A percentile compares a stretch with the other conserved stretches of the same genome.
These are phyloP conservation scores for Solanum chmielewskii DNA, from an alignment of 257 asterid genomes.

Conservation along the genomic window DNA sequence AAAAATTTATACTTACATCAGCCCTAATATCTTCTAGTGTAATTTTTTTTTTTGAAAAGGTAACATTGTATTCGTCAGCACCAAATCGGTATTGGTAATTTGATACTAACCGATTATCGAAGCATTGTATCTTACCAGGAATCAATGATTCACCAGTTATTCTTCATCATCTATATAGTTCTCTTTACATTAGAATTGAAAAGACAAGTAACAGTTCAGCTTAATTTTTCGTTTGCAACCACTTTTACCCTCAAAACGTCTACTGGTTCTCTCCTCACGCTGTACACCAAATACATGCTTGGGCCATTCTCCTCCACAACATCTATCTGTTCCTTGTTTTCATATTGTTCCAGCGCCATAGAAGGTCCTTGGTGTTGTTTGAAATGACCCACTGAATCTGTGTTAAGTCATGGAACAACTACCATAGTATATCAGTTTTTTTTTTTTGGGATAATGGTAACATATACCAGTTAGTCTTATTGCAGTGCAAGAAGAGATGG, in stretches of 20 bases:
- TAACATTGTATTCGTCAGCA: not conserved
- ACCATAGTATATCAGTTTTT: not conserved
- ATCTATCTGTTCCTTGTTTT: not conserved
- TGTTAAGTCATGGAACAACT: not conserved
- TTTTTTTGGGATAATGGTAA: not conserved
- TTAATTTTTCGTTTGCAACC: not conserved
- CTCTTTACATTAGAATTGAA: not conserved
- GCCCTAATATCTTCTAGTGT: no score
- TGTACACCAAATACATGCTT: not conserved
- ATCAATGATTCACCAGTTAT: not conserved
- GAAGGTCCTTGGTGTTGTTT: not conserved
- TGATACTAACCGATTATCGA: not conserved
- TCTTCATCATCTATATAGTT: not conserved
- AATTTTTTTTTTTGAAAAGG: not conserved
- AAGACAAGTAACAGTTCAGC: not conserved
- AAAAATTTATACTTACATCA: no score
- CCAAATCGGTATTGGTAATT: not conserved
- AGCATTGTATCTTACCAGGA: not conserved
- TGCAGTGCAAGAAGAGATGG: not conserved
- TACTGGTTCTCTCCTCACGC: not conserved
- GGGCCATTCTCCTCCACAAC: not conserved
- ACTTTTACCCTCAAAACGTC: not conserved
- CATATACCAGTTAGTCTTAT: not conserved
- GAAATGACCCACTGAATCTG: not conserved
- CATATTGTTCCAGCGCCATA: not conserved